phyloP scores from a whole-genome alignment of 257 asterid species.

The Solanum pinnatisectum region DNA sequence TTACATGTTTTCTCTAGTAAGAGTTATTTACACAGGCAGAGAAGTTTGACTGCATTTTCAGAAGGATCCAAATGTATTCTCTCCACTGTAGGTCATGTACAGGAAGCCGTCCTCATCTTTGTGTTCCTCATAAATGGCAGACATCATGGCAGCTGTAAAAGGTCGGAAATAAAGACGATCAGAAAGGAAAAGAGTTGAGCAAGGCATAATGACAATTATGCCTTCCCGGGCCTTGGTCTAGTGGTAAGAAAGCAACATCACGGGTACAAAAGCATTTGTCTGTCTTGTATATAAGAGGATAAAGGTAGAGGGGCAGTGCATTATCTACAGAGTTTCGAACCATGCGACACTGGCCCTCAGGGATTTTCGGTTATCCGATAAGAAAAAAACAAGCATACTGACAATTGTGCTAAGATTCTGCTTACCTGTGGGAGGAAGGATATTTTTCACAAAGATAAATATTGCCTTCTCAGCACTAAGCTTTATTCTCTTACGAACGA shows the following conservation, averaged over 20 bases:
- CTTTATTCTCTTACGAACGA: slow-evolving; percentile 2
- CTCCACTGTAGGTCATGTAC: slow-evolving; percentile 8
- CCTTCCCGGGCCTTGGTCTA: neutral
- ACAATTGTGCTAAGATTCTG: neutral
- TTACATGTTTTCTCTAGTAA: neutral
- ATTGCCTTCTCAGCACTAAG: slow-evolving; percentile 8
- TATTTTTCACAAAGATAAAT: slow-evolving; percentile 3
- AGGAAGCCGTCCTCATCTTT: slow-evolving; percentile 9
- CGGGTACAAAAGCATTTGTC: neutral
- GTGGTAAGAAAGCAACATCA: neutral
- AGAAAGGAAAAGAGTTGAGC: neutral
- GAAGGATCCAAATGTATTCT: slow-evolving; percentile 3
- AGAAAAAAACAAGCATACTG: neutral
- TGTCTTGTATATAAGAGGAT: neutral
- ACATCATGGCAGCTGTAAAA: slow-evolving; percentile 6
- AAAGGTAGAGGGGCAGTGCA: neutral
- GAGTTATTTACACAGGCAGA: neutral
- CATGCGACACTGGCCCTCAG: neutral
- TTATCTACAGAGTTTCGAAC: neutral
- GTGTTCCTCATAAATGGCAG: slow-evolving; percentile 5
- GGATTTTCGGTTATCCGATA: neutral
- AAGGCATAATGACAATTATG: neutral
- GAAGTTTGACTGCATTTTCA: neutral
- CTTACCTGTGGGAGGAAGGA: slow-evolving; percentile 7
- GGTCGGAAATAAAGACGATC: neutral